phyloP scores from a whole-genome alignment of 1,284 basidiomycete genomes.

The Pseudozyma pruni region DNA sequence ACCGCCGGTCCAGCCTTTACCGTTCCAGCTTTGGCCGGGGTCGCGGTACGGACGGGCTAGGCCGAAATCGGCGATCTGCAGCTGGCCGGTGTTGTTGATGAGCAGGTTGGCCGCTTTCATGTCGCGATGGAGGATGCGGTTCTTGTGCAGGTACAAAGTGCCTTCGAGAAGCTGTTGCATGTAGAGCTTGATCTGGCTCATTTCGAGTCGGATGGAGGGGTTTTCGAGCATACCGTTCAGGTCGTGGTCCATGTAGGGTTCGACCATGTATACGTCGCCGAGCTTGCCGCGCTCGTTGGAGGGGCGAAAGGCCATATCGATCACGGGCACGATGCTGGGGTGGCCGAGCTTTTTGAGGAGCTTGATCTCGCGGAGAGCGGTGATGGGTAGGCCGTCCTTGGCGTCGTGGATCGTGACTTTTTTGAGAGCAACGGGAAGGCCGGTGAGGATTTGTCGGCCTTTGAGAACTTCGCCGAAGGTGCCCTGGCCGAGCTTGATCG shows the following conservation, averaged over 20 bases:
- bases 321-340: conserved; percentile 83
- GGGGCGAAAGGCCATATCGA: conserved; percentile 82
- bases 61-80: conserved; percentile 88
- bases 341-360: conserved; percentile 90
- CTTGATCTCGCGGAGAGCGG: conserved; percentile 97
- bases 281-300: conserved; percentile 68
- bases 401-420: conserved; percentile 95
- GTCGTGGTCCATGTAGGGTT: conserved; percentile 99
- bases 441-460: conserved; percentile 69
- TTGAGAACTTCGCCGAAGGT: conserved; percentile 68
- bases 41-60: conserved; percentile 76
- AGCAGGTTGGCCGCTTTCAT: conserved; percentile 98
- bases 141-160: conserved; percentile 95
- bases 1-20: conserved; percentile 57
- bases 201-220: conserved; percentile 69
- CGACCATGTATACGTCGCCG: conserved; percentile 89
- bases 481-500: conserved; percentile 63
- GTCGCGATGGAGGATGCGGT: conserved; percentile 94
- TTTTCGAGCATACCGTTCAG: conserved; percentile 83
- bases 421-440: conserved; percentile 84
- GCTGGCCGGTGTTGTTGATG: conserved; percentile 77
- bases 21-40: conserved; percentile 55
- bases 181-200: conserved; percentile 85
- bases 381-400: conserved; percentile 94
- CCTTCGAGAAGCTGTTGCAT: conserved; percentile 95